Base-by-base conservation (phyloP, 306 rosid genomes). In the Dryas alaskensis region DNA sequence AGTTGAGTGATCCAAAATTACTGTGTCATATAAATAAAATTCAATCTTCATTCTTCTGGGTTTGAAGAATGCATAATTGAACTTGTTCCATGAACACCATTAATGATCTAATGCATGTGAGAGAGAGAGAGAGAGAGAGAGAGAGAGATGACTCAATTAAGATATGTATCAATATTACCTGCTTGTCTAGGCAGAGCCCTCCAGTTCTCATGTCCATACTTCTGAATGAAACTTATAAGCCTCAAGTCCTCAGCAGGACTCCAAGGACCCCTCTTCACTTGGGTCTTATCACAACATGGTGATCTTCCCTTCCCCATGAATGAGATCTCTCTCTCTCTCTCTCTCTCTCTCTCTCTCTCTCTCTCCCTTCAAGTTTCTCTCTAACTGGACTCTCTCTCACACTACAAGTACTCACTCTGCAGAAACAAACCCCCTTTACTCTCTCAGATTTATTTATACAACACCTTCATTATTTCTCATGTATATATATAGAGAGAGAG, bases 201-300 rank as follows among this genome's bases (percentile, higher is more conserved):
- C 98, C 98, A 94, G 73, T 94, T 94, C n/a, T 87, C 90, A 84
- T 94, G 98, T 78, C 98, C 98, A 84, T 85, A 65, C 63, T 82
- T 89, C 80, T 91, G 98, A 55, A 94, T 85, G 89, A 91, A 94
- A 79, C 87, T 84, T 47, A 88, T 87, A 74, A 94, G 98, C 65
- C 85, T 91, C 65, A 85, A 78, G 58, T 94, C 98, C 79, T 94
- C 98, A 53, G 79, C 76, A 65, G 98, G 92, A 69, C 90, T 94
- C 98, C 98, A 94, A 16, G 98, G 98, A 7, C 98, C 98, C 80
- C 92, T 88, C 88, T 92, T 94, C 81, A 94, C 98, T 87, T 86
- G 74, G 48, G 52, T 76, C 86, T 89, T 94, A 68, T 94, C 97
- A 81, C 98, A 94, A 10, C 98, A 94, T 22, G 97, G 98, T 63